Base-by-base conservation (phyloP, 164 flowering plant species). In the Nymphaea thermarum region DNA sequence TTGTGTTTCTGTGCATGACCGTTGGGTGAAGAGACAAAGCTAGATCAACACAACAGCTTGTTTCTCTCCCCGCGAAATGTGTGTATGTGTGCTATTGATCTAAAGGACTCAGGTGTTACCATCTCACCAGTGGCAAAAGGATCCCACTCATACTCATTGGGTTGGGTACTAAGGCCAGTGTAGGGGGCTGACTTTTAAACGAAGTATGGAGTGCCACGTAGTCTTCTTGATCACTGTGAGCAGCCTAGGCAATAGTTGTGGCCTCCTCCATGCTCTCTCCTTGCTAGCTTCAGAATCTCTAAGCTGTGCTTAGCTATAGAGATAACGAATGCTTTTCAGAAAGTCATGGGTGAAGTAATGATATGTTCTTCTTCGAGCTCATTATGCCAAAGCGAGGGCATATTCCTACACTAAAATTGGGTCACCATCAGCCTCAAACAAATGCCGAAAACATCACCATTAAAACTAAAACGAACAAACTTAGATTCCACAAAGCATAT, bases 241-340 rank as follows among this genome's bases (percentile, higher is more conserved):
- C 44, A 91, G 77, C 71, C 79, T 81, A 1, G 85, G 67, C 36
- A 89, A 63, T 7, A 87, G 78, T 2, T 5, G 65, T 15, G 75
- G 81, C 6, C 60, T 61, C 0, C 68, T 64, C 57, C 74, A 25
- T 64, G 80, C 53, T 82, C 84, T 69, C 81, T 86, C 66, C 75
- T 78, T 4, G 85, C 86, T 18, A 90, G 87, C 80, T 88, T 92
- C 74, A 90, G 86, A 3, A 92, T 90, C 75, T 87, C 96, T 2
- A 92, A 80, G 69, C 98, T 64, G 74, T 92, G 98, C 67, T 92
- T 90, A 75, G 90, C 96, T 17, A 92, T 78, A 25, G 82, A 76
- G 57, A 92, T 77, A 5, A 96, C 98, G 80, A 92, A 25, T 80
- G 73, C 95, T 90, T 51, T 82, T 88, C 3, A 92, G 90, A 44